Base-by-base conservation (phyloP, 306 rosid genomes). In the Datisca glomerata region DNA sequence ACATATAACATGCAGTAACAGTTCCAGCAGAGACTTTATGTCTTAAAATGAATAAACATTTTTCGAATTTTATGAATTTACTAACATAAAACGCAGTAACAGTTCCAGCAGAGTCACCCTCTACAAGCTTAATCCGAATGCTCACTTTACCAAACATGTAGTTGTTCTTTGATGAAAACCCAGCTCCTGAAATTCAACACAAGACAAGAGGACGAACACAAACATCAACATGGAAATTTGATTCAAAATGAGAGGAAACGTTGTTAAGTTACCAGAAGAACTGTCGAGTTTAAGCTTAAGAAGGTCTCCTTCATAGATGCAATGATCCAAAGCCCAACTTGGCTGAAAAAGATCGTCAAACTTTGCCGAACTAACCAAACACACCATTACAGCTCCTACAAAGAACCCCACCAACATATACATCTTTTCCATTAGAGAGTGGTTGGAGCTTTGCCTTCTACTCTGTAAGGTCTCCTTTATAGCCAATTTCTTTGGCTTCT, bases 71-170 rank as follows among this genome's bases (percentile, higher is more conserved):
- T n/a, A 12, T 18, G 12, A 2, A 17, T 47, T 6, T 18, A 53
- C 95, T 78, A 48, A 80, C 98, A 61, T 84, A 89, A 68, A 70
- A 84, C 47, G 98, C 95, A 16, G 95, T 84, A 8, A 89, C 98
- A 1, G 95, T 84, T 73, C 98, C 95, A 15, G 95, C 93, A 21
- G 98, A 89, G 49, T 89, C 93, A 10, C 95, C 98, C 62, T 78
- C 79, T 5, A 89, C 51, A 49, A 89, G 98, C 70, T 89, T 89
- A 34, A 89, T 75, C 36, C 80, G 79, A 15, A 84, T 47, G 31
- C 63, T 68, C 15, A 80, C 98, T 59, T 71, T 89, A 12, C 98
- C 98, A 51, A 80, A 89, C 98, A 84, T 37, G 43, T 74, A 84
- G 44, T 68, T 84, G 66, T 39, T 80, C 65, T 80, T 89, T 2